Base-by-base conservation (phyloP, 2,329 filamentous ascomycete genomes). In the Phialophora verrucosa region DNA sequence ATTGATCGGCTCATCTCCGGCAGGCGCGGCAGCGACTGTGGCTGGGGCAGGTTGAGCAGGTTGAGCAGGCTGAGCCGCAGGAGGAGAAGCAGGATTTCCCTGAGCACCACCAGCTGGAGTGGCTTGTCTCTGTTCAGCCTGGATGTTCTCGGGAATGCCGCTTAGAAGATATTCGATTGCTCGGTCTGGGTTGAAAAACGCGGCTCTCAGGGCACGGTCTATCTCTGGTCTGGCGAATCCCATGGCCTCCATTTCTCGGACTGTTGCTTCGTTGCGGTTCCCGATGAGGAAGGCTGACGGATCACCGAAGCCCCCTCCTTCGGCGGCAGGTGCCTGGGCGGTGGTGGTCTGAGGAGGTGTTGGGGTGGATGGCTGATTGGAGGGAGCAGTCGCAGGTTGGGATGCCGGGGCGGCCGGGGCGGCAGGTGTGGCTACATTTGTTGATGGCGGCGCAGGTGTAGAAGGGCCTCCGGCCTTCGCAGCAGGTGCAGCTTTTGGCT, bases 161-260 rank as follows among this genome's bases (percentile, higher is more conserved):
- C 82, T 97, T 76, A 99, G 78, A 12, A 99, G 87, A 76, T 99
- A 99, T 79, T 99, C 95, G 64, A 99, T 94, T 62, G 95, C 95
- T 74, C 95, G 92, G 78, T 98, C 94, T 14, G 94, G 93, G 82
- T 99, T 99, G 85, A 91, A 96, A 80, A 92, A 99, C 14, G 95
- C 95, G 70, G 95, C 95, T 75, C 94, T 91, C 90, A 99, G 95
- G 59, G 95, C 95, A 56, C 90, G 88, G 73, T 97, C 93, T 72
- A 97, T 97, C 76, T 96, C 91, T 60, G 88, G 83, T 75, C 93
- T 87, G 75, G 91, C 88, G 73, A 99, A 99, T 8, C 95, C 95
- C 95, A 99, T 99, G 71, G 90, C 90, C 81, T 97, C 93, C 93
- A 99, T 97, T 77, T 93, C 92, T 57, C 90, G 86, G 75, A 98